Conservation (phyloP, 495 filamentous ascomycete species). For the Patellaria atrata region DNA sequence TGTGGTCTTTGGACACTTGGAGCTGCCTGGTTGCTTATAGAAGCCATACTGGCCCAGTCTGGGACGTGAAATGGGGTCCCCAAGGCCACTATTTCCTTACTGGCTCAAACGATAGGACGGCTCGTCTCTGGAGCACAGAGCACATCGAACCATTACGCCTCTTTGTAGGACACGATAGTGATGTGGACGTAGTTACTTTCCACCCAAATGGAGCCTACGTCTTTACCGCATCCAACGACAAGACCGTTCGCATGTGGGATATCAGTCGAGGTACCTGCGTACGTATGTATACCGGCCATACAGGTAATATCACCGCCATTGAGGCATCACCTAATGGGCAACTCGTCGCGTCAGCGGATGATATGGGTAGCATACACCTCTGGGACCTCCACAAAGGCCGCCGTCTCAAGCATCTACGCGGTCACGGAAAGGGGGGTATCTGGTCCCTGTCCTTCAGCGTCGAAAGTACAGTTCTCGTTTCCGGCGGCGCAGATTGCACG, state of each 20-base stretch:
- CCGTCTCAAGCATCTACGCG: slow-evolving; percentile 78
- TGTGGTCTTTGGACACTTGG: slow-evolving; percentile 89
- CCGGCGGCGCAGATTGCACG: slow-evolving; percentile 81
- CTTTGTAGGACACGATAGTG: slow-evolving; percentile 79
- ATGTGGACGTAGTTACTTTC: slow-evolving; percentile 72
- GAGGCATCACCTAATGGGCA: slow-evolving; percentile 78
- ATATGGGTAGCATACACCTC: slow-evolving; percentile 70
- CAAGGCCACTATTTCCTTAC: slow-evolving; percentile 93
- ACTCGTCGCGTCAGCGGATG: slow-evolving; percentile 74
- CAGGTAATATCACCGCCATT: slow-evolving; percentile 65
- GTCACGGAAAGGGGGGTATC: slow-evolving; percentile 85
- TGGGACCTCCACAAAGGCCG: slow-evolving; percentile 82
- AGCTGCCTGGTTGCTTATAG: slow-evolving; percentile 84
- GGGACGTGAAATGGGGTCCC: slow-evolving; percentile 80
- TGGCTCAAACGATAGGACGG: slow-evolving; percentile 73
- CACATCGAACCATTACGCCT: slow-evolving; percentile 80
- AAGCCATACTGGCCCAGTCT: slow-evolving; percentile 75
- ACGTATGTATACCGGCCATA: slow-evolving; percentile 83
- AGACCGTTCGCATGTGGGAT: slow-evolving; percentile 95
- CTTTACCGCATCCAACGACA: slow-evolving; percentile 80
- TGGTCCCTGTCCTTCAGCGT: slow-evolving; percentile 84
- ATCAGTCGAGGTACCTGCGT: slow-evolving; percentile 70
- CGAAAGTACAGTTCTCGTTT: slow-evolving; percentile 75
- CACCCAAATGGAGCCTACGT: slow-evolving; percentile 87
- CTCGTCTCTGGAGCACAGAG: slow-evolving; percentile 79